phyloP scores from a whole-genome alignment of 2,329 filamentous ascomycete genomes.

The Myrmaecium sp. region DNA sequence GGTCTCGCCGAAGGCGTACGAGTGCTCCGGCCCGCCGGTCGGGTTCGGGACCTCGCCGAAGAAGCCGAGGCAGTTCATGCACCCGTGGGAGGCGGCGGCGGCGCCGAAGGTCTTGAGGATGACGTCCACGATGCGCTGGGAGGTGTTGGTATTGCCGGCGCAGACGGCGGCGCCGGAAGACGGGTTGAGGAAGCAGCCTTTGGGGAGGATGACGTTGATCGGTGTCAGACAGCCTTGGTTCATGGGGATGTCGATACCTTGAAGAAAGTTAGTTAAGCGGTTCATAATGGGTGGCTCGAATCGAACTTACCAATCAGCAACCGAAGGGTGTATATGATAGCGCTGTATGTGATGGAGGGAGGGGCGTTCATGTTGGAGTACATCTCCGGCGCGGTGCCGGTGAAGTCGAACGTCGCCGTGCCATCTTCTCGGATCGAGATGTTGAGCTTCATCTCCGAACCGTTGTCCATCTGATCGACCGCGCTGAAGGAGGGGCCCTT shows the following conservation, averaged over 20 bases:
- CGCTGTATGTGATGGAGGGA: constrained; percentile 36
- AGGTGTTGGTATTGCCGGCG: constrained; percentile 6
- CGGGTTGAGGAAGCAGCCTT: constrained; percentile 18
- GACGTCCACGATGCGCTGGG: constrained; percentile 9
- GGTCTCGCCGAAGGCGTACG: constrained; percentile 52
- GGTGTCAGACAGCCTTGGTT: constrained; percentile 24
- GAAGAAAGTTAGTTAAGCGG: no score
- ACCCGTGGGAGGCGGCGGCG: constrained; percentile 8
- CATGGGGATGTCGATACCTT: constrained; percentile 22
- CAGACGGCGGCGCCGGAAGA: constrained; percentile 16
- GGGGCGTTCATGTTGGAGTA: constrained; percentile 8
- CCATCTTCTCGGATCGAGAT: constrained; percentile 5
- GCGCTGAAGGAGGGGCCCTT: constrained; percentile 1
- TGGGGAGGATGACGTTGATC: constrained; percentile 17
- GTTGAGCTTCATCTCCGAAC: constrained; percentile 5
- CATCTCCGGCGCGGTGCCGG: constrained; percentile 6
- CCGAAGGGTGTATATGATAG: constrained; percentile 24
- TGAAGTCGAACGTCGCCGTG: constrained; percentile 7
- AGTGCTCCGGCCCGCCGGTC: background rate
- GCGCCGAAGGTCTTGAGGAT: constrained; percentile 8
- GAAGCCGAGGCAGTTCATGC: constrained; percentile 12
- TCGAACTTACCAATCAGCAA: constrained; percentile 19
- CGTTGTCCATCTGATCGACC: constrained; percentile 7
- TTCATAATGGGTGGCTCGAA: no score
- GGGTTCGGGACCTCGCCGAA: constrained; percentile 8